Base-by-base conservation (phyloP, 2,329 filamentous ascomycete species). In the Sporothrix curviconia region DNA sequence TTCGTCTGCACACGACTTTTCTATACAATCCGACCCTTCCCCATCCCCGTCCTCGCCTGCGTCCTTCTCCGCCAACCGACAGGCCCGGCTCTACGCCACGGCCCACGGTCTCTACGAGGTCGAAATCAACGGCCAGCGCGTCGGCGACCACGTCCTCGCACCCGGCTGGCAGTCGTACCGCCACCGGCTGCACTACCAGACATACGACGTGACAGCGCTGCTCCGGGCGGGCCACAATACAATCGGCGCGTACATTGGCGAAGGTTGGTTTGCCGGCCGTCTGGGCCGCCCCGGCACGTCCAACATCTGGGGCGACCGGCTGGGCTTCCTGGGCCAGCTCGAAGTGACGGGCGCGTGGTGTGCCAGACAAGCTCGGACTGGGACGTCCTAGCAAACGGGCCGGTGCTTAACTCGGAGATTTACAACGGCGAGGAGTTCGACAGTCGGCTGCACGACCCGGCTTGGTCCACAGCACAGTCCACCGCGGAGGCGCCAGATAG, bases 391-490 rank as follows among this genome's bases (percentile, higher is more conserved):
- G 71, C n/a, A n/a, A n/a, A n/a, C n/a, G n/a, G n/a, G n/a, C 3
- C 63, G 61, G 4, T 69, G 73, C 56, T 70, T 1, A 61, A 61
- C 0, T 69, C 71, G 1, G 76, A 79, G 25, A 71, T 82, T 3
- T 82, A 81, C 58, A 71, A 82, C 60, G 80, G 80, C 15, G 79
- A 83, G 56, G n/a, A n/a, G n/a, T 62, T 70, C 0, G 82, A 77
- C 56, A 76, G 82, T 62, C 66, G 70, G 0, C 66, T 67, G 6
- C 66, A 66, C 66, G 54, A 59, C n/a, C 7, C 44, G 4, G n/a
- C 32, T 8, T 58, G 60, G 57, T 36, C 43, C 1, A 32, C 14
- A 12, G 19, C n/a, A 9, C 7, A 17, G 9, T 7, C 36, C 2
- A 25, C 25, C 1, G n/a, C n/a, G 17, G 32, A 8, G 4, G n/a